Evolutionary conservation across 129 eudicot species (phyloP).

Genomic region (Arctium lappa): DNA sequence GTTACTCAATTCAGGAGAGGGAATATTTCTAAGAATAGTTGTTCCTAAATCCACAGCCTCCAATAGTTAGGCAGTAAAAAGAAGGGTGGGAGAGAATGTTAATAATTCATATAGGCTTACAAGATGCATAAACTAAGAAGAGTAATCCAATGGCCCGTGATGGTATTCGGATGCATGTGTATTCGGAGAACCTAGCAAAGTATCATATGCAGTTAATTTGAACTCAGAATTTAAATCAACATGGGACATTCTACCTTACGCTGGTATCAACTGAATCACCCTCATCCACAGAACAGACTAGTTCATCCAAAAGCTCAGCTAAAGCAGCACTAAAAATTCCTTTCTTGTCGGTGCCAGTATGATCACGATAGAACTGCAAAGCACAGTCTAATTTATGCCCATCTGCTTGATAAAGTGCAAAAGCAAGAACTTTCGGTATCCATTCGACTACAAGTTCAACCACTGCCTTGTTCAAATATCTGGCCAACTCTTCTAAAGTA

Average conservation of each 20-base stretch:
- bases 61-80: not conserved
- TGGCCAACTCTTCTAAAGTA: slow-evolving; percentile 62
- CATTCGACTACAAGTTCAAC: slow-evolving; percentile 66
- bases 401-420: slow-evolving; percentile 82
- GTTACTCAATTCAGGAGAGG: not conserved
- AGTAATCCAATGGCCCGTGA: not conserved
- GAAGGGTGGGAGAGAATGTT: not conserved
- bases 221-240: not conserved
- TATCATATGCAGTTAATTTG: not conserved
- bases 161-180: slow-evolving; percentile 6
- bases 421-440: slow-evolving; percentile 92
- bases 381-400: slow-evolving; percentile 56
- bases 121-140: not conserved
- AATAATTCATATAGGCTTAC: not conserved
- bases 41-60: not conserved
- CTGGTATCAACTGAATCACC: slow-evolving; percentile 60
- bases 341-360: slow-evolving; percentile 60
- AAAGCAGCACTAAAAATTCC: slow-evolving; percentile 89
- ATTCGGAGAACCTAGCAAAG: not conserved
- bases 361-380: slow-evolving; percentile 76
- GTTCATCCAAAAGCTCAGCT: slow-evolving; percentile 85
- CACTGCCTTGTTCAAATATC: slow-evolving; percentile 65
- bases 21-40: not conserved
- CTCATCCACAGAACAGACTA: slow-evolving; percentile 75
- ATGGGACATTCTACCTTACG: slow-evolving; percentile 54